Percentiles rank a stretch among this genome's conserved stretches.
These are phyloP conservation scores for Botrytis fabae DNA, from an alignment of 2,329 filamentous ascomycete genomes.

Conservation along the genomic window DNA sequence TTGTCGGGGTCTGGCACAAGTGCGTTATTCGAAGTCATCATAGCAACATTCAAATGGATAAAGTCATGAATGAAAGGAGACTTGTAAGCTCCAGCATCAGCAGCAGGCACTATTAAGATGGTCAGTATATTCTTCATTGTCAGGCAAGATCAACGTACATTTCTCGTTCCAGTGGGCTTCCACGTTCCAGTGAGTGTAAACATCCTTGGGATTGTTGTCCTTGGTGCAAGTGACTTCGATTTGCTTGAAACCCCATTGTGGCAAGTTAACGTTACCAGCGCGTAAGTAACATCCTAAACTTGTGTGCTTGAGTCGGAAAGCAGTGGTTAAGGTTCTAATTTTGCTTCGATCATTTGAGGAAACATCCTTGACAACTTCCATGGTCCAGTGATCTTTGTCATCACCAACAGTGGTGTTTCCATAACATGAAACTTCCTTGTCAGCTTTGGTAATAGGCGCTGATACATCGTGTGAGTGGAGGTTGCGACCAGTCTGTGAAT, in stretches of 20 bases:
- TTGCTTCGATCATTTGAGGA: constrained; percentile 74
- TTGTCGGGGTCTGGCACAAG: constrained; percentile 97
- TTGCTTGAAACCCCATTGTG: constrained; percentile 99
- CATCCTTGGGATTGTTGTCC: constrained; percentile 85
- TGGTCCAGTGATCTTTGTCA: constrained; percentile 94
- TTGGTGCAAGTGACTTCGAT: constrained; percentile 96
- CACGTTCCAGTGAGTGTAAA: constrained; percentile 98
- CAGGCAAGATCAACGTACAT: constrained; percentile 57
- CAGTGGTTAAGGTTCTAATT: constrained; percentile 87
- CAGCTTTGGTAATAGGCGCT: constrained; percentile 84
- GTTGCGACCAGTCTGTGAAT: constrained; percentile 94
- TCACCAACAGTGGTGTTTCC: constrained; percentile 95
- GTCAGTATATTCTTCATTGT: constrained; percentile 39
- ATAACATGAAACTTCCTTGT: constrained; percentile 93
- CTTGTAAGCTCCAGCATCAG: constrained; percentile 88
- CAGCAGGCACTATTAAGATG: constrained; percentile 67
- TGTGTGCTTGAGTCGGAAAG: constrained; percentile 83
- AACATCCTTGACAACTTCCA: constrained; percentile 90
- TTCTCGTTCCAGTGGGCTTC: constrained; percentile 93
- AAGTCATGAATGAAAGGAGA: constrained; percentile 98
- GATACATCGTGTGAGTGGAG: constrained; percentile 90
- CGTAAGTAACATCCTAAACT: constrained; percentile 88
- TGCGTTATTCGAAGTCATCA: constrained; percentile 99
- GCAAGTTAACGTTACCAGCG: constrained; percentile 92
- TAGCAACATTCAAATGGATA: constrained; percentile 95